These are phyloP conservation scores for Cystobasidium sp. DNA, from an alignment of 1,284 basidiomycete genomes.

Conservation along the genomic window DNA sequence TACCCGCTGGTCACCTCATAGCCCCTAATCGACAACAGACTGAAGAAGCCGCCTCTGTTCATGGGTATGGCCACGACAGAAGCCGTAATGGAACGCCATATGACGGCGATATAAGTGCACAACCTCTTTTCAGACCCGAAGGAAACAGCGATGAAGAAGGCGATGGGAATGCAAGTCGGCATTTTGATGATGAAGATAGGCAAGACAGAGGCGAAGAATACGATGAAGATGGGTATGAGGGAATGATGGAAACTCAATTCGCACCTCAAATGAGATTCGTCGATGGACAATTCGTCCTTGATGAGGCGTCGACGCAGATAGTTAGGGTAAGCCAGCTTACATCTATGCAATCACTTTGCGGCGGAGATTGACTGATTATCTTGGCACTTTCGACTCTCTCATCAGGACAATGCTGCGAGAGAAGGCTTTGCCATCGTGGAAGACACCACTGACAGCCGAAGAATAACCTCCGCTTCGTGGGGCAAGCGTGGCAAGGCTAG, in stretches of 20 bases:
- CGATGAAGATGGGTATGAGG: conserved; percentile 65
- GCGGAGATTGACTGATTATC: neutral
- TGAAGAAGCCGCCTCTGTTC: neutral
- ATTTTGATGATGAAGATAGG: neutral
- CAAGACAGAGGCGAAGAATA: conserved; percentile 52
- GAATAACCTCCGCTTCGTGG: conserved; percentile 82
- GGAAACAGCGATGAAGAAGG: conserved; percentile 21
- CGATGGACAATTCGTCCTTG: conserved; percentile 77
- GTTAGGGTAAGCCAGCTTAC: conserved; percentile 60
- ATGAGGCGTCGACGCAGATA: conserved; percentile 76
- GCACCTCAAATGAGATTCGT: conserved; percentile 79
- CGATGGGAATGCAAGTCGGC: conserved; percentile 5
- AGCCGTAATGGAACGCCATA: neutral
- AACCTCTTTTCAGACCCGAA: conserved; percentile 7
- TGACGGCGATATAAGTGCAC: neutral
- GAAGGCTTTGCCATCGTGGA: conserved; percentile 70
- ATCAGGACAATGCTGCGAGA: conserved; percentile 49
- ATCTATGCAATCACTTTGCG: no score
- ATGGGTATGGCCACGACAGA: no score
- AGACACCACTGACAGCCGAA: conserved; percentile 78
- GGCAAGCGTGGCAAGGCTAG: conserved; percentile 74
- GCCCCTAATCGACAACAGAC: neutral
- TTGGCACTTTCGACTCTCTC: neutral
- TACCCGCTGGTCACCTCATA: neutral
- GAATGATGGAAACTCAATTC: conserved; percentile 65